Base-by-base conservation (phyloP, 768 basidiomycete genomes). In the Russula ochroleuca region DNA sequence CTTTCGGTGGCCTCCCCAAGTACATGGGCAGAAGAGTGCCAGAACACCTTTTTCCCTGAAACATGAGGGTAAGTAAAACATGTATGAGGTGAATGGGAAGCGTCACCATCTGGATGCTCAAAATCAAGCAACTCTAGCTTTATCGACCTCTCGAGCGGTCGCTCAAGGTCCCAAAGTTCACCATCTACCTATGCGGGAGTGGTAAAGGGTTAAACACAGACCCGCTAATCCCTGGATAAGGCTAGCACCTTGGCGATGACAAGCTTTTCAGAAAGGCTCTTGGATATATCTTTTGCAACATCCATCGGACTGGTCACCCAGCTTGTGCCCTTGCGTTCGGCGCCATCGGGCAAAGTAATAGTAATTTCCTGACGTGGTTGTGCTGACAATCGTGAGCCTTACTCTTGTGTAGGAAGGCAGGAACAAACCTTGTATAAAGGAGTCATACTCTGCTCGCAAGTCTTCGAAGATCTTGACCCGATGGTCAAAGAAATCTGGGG, bases 1-100 rank as follows among this genome's bases (percentile, higher is more conserved):
- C 90, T 84, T 76, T 99, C 97, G 47, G 94, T 85, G 59, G 96
- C 90, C 76, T 99, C 97, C 50, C 97, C 97, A 19, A 99, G 83
- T 61, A 98, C 94, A 76, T 98, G 97, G 0, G 97, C 97, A 28
- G 95, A 98, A 19, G 97, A 98, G 74, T 98, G 97, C 97, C 97
- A 99, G 80, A 98, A 99, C 9, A 99, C 97, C 70, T 88, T 89
- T 76, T 98, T 94, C 64, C 96, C 94, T 87, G 75, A 58, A 53
- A 56, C 25, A 41, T n/a, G 56, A 47, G 47, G 15, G 48, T 48
- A 53, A 33, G 38, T 49, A 21, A 31, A 11, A 21, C 31, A 15
- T 5, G 64, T 35, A 48, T 13, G 5, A 14, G 54, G 21, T 31
- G 41, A 21, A 43, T 35, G 25, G 31, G 19, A 1, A 75, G 37